A percentile compares a stretch with the other conserved stretches of the same genome.
phyloP scores from a whole-genome alignment of 2,329 filamentous ascomycete genomes.

The Epichloe coenophiala region DNA sequence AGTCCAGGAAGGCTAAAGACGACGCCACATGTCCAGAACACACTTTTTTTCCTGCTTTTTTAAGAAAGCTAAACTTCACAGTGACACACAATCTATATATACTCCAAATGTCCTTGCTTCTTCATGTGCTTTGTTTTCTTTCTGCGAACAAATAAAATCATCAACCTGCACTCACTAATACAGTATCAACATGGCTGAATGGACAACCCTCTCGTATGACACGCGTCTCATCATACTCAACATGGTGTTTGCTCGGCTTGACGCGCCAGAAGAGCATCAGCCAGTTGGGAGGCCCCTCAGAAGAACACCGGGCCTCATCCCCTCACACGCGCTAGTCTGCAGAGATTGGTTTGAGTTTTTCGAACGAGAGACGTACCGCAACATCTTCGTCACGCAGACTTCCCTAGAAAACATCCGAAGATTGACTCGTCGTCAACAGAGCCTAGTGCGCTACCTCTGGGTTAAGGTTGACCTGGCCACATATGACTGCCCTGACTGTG shows the following conservation, averaged over 20 bases:
- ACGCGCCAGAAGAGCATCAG: not conserved
- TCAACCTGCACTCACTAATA: not conserved
- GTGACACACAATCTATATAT: not conserved
- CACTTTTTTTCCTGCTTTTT: not conserved
- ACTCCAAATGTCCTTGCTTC: not conserved
- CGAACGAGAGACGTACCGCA: not conserved
- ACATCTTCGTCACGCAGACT: not conserved
- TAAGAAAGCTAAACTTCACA: not conserved
- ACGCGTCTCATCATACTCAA: not conserved
- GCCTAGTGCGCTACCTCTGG: not conserved
- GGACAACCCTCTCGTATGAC: not conserved
- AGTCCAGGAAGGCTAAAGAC: too few relatives aligned
- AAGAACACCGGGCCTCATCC: not conserved
- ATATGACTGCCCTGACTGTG: not conserved
- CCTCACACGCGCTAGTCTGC: not conserved
- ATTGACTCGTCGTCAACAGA: not conserved
- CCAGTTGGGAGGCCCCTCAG: not conserved
- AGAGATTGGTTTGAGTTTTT: not conserved
- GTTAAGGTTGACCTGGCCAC: not conserved
- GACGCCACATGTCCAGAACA: not conserved
- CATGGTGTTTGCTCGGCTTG: not conserved
- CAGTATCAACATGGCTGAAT: not conserved
- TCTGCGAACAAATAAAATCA: not conserved
- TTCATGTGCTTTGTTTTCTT: not conserved
- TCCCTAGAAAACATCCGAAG: not conserved